Evolutionary conservation across 1,284 basidiomycete genomes (phyloP), one percentile per base, ranked within the genome.

Genomic region (Sporisorium reilianum): DNA sequence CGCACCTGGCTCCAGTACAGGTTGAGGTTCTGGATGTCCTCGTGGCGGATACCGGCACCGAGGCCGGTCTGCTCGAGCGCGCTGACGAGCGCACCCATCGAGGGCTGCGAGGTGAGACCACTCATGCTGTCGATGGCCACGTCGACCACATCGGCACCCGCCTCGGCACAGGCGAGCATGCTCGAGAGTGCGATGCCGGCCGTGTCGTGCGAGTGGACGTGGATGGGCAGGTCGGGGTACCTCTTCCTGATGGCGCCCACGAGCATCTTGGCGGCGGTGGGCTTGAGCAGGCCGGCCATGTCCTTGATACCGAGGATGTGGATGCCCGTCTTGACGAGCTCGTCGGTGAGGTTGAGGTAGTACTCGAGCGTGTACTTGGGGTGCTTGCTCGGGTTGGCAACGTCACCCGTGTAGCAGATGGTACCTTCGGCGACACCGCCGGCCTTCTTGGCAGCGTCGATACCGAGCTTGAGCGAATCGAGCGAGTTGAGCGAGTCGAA

Each of bases 191-290:
- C 94, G 83, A 99, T 99, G 87, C 97, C 97, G 64, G 97, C 97
- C 32, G 97, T 99, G 87, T 99, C 97, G 87, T 99, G 97, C 42
- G 97, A 98, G 88, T 99, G 97, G 46, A 99, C 95, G 86, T 99
- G 97, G 85, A 99, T 99, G 44, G 96, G 95, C 68, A 99, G 90
- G 85, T 98, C 94, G 41, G 97, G 97, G 87, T 98, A 93, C 82
- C 93, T 95, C 87, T 94, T 90, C 85, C 97, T 91, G 86, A 99
- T 95, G 25, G 94, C 91, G 76, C 94, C 91, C 81, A 99, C 90
- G 77, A 99, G 91, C 92, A 97, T 84, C 77, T 88, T 94, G 16
- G 96, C 97, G 50, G 97, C 92, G 82, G 93, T 89, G 38, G 97
- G 97, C 86, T 98, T 99, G 80, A 99, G 88, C 55, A 99, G 87